These are phyloP conservation scores for Dactylis glomerata DNA, from an alignment of 176 grass and related monocot genomes.

Conservation along the genomic window DNA sequence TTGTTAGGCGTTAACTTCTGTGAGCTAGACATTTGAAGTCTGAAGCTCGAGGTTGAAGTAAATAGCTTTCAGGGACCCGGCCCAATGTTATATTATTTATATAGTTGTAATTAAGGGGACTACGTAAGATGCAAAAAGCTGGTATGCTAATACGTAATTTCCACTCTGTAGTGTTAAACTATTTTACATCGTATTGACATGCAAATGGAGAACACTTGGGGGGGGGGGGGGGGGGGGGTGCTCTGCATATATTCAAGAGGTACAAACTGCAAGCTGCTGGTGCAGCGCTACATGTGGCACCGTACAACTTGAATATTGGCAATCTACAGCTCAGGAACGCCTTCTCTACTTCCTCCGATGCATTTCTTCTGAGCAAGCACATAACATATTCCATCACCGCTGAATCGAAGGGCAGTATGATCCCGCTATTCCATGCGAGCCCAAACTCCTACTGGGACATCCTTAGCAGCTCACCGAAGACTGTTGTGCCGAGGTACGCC, in stretches of 20 bases:
- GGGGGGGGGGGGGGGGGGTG: too few species aligned
- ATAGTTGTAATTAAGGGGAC: not conserved
- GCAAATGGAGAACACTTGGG: not conserved
- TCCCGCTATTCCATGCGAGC: constrained; percentile 28
- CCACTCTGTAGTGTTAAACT: not conserved
- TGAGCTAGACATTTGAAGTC: constrained; percentile 1
- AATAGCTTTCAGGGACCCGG: not conserved
- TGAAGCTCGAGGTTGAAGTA: not conserved
- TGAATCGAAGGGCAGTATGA: constrained; percentile 54
- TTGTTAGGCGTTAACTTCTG: constrained; percentile 7
- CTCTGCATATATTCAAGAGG: not conserved
- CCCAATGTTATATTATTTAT: not conserved
- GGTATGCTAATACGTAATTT: not conserved
- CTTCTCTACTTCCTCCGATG: constrained; percentile 47
- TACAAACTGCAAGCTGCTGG: constrained; percentile 28
- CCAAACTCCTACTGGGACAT: constrained; percentile 53
- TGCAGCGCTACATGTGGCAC: not conserved
- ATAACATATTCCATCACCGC: constrained; percentile 41
- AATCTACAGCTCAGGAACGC: constrained; percentile 39
- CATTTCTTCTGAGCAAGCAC: constrained; percentile 47
- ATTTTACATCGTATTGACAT: not conserved
- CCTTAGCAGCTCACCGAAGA: constrained; percentile 41
- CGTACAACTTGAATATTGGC: constrained; percentile 9
- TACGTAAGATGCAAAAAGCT: not conserved
- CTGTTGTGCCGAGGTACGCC: constrained; percentile 32